These are phyloP conservation scores for Tolypocladium inflatum DNA, from an alignment of 2,329 filamentous ascomycete species.

Conservation along the genomic window DNA sequence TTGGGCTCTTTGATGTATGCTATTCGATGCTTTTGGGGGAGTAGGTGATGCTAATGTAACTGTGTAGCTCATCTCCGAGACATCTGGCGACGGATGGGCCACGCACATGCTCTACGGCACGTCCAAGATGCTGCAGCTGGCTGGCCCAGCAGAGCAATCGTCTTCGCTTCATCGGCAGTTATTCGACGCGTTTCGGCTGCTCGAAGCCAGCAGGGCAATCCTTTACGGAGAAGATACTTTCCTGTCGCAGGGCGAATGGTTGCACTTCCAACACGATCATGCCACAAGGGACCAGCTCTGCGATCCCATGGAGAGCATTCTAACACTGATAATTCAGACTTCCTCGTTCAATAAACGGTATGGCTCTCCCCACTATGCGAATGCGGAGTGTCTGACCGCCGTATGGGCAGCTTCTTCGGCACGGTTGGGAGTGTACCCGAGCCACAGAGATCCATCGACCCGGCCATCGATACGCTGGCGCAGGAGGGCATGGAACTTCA, in stretches of 20 bases:
- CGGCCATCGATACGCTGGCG: slow-evolving; percentile 1
- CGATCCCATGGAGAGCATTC: not conserved
- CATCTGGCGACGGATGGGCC: slow-evolving; percentile 13
- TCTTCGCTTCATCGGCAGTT: slow-evolving; percentile 6
- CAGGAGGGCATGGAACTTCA: slow-evolving; percentile 5
- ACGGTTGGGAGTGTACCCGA: slow-evolving; percentile 6
- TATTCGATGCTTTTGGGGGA: not conserved
- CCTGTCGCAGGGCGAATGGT: slow-evolving; percentile 6
- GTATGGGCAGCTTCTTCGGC: slow-evolving; percentile 9
- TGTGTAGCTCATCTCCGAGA: slow-evolving; percentile 14
- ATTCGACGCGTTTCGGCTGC: slow-evolving; percentile 9
- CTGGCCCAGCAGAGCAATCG: not conserved
- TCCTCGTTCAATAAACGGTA: slow-evolving; percentile 13
- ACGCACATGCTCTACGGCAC: slow-evolving; percentile 18
- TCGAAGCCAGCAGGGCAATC: slow-evolving; percentile 15
- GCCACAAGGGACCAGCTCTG: not conserved
- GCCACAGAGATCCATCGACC: not conserved
- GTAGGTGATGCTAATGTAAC: not conserved
- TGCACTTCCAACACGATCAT: not conserved
- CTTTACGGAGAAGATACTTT: slow-evolving; percentile 13
- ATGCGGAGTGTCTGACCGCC: not conserved
- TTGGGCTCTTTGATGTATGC: slow-evolving; percentile 17
- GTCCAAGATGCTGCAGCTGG: slow-evolving; percentile 10
- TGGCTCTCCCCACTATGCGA: not conserved
- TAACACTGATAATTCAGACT: slow-evolving; percentile 6